These are phyloP conservation scores for Penicillium silybi DNA, from an alignment of 495 filamentous ascomycete genomes.

Conservation along the genomic window DNA sequence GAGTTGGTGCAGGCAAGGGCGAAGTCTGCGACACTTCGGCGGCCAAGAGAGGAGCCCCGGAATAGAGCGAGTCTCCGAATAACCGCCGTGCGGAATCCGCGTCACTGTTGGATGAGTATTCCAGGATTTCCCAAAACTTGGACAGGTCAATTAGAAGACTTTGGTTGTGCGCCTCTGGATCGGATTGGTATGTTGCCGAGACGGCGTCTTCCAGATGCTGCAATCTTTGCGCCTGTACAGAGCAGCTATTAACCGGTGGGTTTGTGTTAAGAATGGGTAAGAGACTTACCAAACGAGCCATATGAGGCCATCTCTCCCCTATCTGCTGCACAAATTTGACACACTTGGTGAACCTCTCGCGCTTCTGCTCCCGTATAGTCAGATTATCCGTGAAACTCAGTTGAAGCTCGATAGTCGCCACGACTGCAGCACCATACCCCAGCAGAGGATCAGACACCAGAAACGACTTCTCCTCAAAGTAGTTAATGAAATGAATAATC, in stretches of 20 bases:
- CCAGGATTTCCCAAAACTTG: slow-evolving; percentile 48
- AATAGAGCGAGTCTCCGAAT: slow-evolving; percentile 40
- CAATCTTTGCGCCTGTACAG: slow-evolving; percentile 36
- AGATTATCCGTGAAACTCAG: slow-evolving; percentile 42
- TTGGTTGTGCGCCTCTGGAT: slow-evolving; percentile 37
- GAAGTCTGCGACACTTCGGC: slow-evolving; percentile 45
- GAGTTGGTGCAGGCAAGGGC: slow-evolving; percentile 42
- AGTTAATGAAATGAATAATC: slow-evolving; percentile 48
- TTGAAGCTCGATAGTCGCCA: slow-evolving; percentile 48
- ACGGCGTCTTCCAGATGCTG: slow-evolving; percentile 43
- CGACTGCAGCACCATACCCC: slow-evolving; percentile 47
- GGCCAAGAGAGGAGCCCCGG: slow-evolving; percentile 16
- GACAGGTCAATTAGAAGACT: slow-evolving; percentile 46
- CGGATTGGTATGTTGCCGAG: slow-evolving; percentile 41
- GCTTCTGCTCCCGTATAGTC: slow-evolving; percentile 37
- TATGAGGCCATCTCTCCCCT: slow-evolving; percentile 43
- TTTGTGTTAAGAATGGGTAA: neutral
- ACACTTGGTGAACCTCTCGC: slow-evolving; percentile 43
- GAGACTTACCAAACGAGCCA: slow-evolving; percentile 39
- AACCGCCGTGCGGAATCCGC: slow-evolving; percentile 34
- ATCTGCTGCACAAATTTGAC: slow-evolving; percentile 42
- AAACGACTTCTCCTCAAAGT: slow-evolving; percentile 41
- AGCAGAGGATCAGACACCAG: slow-evolving; percentile 44
- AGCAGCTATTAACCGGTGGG: neutral
- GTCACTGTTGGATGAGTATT: slow-evolving; percentile 46